These are phyloP conservation scores for Metarhizium rileyi DNA, from an alignment of 2,329 filamentous ascomycete genomes.

Conservation along the genomic window DNA sequence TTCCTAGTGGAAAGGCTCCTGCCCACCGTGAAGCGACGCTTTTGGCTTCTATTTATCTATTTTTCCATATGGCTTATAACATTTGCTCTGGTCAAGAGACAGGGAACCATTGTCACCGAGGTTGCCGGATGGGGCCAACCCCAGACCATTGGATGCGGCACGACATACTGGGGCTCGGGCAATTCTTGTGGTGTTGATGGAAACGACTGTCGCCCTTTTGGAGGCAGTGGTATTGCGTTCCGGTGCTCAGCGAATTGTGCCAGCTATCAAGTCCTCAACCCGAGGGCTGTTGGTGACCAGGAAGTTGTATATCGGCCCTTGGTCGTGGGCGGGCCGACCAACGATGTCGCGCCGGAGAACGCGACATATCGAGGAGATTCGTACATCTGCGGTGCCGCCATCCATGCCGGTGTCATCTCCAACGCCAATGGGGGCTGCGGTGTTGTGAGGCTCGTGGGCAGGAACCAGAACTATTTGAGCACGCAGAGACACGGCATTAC, in stretches of 20 bases:
- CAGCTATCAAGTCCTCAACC: slow-evolving; percentile 55
- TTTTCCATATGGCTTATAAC: slow-evolving; percentile 58
- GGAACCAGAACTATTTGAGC: slow-evolving; percentile 51
- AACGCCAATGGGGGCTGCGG: slow-evolving; percentile 70
- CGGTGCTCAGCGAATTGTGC: slow-evolving; percentile 65
- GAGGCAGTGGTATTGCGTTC: slow-evolving; percentile 60
- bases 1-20: slow-evolving; percentile 52
- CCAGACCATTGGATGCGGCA: slow-evolving; percentile 54
- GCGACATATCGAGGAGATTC: slow-evolving; percentile 80
- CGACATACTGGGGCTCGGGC: slow-evolving; percentile 59
- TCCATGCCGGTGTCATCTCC: slow-evolving; percentile 71
- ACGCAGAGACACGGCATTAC: slow-evolving; percentile 63
- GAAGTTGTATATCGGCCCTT: slow-evolving; percentile 54
- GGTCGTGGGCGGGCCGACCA: slow-evolving; percentile 57
- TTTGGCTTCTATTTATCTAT: slow-evolving; percentile 48
- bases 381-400: slow-evolving; percentile 75
- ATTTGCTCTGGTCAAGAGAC: slow-evolving; percentile 59
- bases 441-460: slow-evolving; percentile 64
- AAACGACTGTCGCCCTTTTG: slow-evolving; percentile 65
- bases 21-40: slow-evolving; percentile 47
- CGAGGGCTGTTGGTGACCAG: slow-evolving; percentile 63
- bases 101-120: slow-evolving; percentile 48
- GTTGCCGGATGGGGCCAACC: slow-evolving; percentile 60
- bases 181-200: slow-evolving; percentile 70
- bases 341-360: slow-evolving; percentile 25